Evolutionary conservation across 768 basidiomycete species (phyloP), one percentile per base, ranked within the genome.

Genomic region (Piloderma croceum): DNA sequence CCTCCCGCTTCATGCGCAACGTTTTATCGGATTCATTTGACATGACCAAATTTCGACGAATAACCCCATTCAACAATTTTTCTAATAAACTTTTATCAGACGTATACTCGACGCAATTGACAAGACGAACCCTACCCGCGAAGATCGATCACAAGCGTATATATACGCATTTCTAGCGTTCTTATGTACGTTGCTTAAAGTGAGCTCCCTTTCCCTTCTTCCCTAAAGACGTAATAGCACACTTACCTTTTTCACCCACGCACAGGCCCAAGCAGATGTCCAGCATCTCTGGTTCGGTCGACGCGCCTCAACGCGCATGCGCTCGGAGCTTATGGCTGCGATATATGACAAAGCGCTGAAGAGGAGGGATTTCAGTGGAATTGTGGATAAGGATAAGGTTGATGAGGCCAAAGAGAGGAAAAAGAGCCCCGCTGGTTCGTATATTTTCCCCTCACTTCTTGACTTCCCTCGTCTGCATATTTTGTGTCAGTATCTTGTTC

Each of bases 291-390:
- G 70, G 70, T 65, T 64, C 39, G 68, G 71, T 32, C 60, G 75
- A 20, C 59, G 73, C 38, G 71, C 62, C 1, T 46, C 56, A 3
- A 69, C 68, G n/a, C 57, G 73, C 9, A 62, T 72, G 5, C 66
- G 69, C 24, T 54, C 61, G 9, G 68, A 71, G 51, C 62, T 77
- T 21, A 74, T 74, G 67, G 61, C 68, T 3, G 53, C 65, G 6
- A 72, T 79, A 33, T 78, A 76, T 52, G 72, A 73, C 52, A 78
- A 79, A 54, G 60, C 74, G 6, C 56, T 79, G 5, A 65, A 68
- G 45, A 60, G 75, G 23, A 83, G 78, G 53, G 90, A 93, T 54
- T 35, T 9, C 20, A 9, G 9, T 19, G 13, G 12, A 10, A 35
- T 13, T 19, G 20, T 35, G 9, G 34, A 35, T 19, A 35, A 35